Evolutionary conservation across 2,329 filamentous ascomycete species (phyloP).

Genomic region (Exophiala sp.): DNA sequence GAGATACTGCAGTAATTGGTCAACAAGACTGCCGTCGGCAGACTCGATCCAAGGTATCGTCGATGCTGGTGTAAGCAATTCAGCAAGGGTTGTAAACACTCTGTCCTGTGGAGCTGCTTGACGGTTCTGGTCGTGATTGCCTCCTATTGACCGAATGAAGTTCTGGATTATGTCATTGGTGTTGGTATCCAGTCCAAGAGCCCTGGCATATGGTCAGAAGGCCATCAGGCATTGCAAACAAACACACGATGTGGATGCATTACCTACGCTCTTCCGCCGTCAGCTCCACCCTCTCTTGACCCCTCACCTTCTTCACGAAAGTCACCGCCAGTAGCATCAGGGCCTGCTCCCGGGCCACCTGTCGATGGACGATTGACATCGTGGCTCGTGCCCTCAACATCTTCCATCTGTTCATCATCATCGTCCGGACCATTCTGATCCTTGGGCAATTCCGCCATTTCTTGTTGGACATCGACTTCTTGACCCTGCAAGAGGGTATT

Average conservation of each 20-base stretch:
- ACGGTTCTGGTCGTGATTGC: constrained; percentile 45
- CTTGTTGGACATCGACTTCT: constrained; percentile 72
- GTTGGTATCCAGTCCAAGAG: constrained; percentile 65
- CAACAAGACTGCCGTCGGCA: constrained; percentile 61
- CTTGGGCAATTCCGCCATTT: constrained; percentile 62
- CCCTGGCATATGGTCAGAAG: constrained; percentile 55
- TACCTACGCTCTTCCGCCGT: constrained; percentile 99
- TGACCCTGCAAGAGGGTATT: constrained; percentile 82
- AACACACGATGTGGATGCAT: constrained; percentile 33
- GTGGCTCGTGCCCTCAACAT: constrained; percentile 63
- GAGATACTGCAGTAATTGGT: constrained; percentile 72
- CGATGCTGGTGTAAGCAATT: constrained; percentile 73
- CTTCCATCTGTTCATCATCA: constrained; percentile 70
- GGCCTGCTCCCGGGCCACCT: constrained; percentile 74
- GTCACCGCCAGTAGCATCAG: constrained; percentile 86
- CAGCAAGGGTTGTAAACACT: constrained; percentile 76
- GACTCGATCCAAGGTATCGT: constrained; percentile 76
- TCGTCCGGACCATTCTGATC: constrained; percentile 56
- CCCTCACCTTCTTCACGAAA: constrained; percentile 84
- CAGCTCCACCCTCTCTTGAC: constrained; percentile 86
- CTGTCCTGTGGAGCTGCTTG: constrained; percentile 54
- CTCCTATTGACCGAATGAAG: constrained; percentile 78
- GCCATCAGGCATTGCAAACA: background rate
- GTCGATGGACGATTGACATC: constrained; percentile 56
- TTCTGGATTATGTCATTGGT: constrained; percentile 68